Conservation (phyloP, 2,329 filamentous ascomycete genomes). For the Pyricularia grisea region DNA sequence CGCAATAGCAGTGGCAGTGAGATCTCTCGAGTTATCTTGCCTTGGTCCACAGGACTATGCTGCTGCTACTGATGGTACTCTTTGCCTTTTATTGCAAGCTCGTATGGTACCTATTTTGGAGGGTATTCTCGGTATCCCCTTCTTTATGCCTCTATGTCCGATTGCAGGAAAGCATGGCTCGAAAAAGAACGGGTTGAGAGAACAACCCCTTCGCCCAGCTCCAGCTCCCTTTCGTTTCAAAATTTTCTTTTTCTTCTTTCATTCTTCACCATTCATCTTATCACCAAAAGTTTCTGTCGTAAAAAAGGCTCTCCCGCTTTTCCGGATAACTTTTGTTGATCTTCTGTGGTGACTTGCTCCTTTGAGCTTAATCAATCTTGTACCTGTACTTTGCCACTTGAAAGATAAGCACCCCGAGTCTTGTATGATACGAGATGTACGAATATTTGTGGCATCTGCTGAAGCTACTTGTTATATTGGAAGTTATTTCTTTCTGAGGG, state of each 20-base stretch:
- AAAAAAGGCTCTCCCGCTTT: background rate
- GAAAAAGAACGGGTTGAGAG: background rate
- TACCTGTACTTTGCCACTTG: background rate
- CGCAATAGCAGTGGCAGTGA: background rate
- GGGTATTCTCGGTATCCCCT: background rate
- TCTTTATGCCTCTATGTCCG: background rate
- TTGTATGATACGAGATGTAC: background rate
- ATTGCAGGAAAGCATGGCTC: background rate
- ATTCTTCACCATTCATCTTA: background rate
- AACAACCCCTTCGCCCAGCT: background rate
- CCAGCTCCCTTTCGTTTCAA: background rate
- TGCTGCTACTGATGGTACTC: background rate
- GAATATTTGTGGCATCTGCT: background rate
- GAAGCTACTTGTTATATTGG: background rate
- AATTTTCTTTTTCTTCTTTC: no score
- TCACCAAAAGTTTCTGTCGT: background rate
- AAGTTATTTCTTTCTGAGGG: background rate
- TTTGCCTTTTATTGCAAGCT: background rate
- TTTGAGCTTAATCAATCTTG: background rate
- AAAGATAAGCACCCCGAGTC: no score
- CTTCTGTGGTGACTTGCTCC: background rate
- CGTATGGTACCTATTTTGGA: background rate
- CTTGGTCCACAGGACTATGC: background rate
- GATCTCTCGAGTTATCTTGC: background rate
- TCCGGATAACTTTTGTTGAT: background rate